Percentiles rank a stretch among this genome's conserved stretches.
These are phyloP conservation scores for Microglena sp. DNA, from an alignment of 139 green algal species.

Conservation along the genomic window DNA sequence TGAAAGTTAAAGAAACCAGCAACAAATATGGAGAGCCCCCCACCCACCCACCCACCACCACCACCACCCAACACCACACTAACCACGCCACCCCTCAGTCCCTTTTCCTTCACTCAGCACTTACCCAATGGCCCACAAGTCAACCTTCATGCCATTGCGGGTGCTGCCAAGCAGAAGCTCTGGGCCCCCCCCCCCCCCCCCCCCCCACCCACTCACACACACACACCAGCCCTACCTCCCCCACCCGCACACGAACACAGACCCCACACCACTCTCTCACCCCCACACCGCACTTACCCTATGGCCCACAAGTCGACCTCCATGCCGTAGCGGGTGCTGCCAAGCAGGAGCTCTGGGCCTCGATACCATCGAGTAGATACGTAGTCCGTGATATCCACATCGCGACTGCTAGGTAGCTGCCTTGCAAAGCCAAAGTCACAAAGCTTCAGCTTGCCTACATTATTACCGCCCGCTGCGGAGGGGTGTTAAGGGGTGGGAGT, in stretches of 20 bases:
- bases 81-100: too few relatives aligned
- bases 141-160: slow-evolving; percentile 69
- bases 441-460: slow-evolving; percentile 68
- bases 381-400: slow-evolving; percentile 70
- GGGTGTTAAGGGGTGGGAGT: too few relatives aligned
- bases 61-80: too few relatives aligned
- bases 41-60: too few relatives aligned
- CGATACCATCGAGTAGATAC: slow-evolving; percentile 93
- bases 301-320: slow-evolving; percentile 84
- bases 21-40: too few relatives aligned
- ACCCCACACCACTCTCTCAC: too few relatives aligned
- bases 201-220: too few relatives aligned
- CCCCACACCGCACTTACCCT: slow-evolving; percentile 41
- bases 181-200: too few relatives aligned
- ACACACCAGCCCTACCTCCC: too few relatives aligned
- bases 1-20: too few relatives aligned
- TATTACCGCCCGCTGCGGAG: slow-evolving; percentile 3
- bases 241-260: too few relatives aligned
- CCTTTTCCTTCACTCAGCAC: slow-evolving; percentile 5
- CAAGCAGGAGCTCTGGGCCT: slow-evolving; percentile 84
- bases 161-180: slow-evolving; percentile 82
- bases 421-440: slow-evolving; percentile 93
- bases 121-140: slow-evolving; percentile 82
- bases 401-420: slow-evolving; percentile 27
- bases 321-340: slow-evolving; percentile 60